Conservation (phyloP, 805 yeast genomes). For the Zygosaccharomyces rouxii region DNA sequence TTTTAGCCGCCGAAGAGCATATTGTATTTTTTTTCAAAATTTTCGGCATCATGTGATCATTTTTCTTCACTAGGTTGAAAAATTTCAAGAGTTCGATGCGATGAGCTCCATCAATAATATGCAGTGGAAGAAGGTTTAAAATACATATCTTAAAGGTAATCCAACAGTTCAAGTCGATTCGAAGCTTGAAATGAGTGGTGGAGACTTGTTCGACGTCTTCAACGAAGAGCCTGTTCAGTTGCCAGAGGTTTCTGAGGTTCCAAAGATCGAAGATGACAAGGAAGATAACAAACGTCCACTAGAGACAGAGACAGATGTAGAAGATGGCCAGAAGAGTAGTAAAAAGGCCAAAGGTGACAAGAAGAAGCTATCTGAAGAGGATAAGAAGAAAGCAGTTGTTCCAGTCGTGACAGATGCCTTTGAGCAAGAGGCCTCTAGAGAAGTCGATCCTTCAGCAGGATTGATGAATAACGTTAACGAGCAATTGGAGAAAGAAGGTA, state of each 20-base stretch:
- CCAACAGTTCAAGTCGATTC: background rate
- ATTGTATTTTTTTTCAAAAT: background rate
- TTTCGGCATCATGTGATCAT: background rate
- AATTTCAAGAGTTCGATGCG: slow-evolving; percentile 9
- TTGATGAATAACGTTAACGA: slow-evolving; percentile 43
- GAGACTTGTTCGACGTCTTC: slow-evolving; percentile 34
- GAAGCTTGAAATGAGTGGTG: slow-evolving; percentile 13
- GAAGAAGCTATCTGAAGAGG: slow-evolving; percentile 34
- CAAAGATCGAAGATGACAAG: slow-evolving; percentile 6
- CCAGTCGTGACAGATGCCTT: slow-evolving; percentile 84
- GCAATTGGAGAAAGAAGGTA: slow-evolving; percentile 42
- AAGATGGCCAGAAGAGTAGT: slow-evolving; percentile 8
- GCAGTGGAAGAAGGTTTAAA: background rate
- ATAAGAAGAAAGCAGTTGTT: slow-evolving; percentile 45
- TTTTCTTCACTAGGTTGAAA: slow-evolving; percentile 37
- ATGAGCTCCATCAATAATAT: slow-evolving; percentile 10
- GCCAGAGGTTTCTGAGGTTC: slow-evolving; percentile 17
- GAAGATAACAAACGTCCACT: background rate
- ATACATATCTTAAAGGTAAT: background rate
- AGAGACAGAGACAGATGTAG: slow-evolving; percentile 7
- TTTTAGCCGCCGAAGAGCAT: background rate
- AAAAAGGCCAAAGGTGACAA: slow-evolving; percentile 31
- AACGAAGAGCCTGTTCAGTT: slow-evolving; percentile 27
- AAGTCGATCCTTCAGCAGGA: slow-evolving; percentile 79
- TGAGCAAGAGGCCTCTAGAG: slow-evolving; percentile 85